Evolutionary conservation across 805 yeast species (phyloP), one percentile per base, ranked within the genome.

Genomic region (Sugiyamaella mastotermitis): DNA sequence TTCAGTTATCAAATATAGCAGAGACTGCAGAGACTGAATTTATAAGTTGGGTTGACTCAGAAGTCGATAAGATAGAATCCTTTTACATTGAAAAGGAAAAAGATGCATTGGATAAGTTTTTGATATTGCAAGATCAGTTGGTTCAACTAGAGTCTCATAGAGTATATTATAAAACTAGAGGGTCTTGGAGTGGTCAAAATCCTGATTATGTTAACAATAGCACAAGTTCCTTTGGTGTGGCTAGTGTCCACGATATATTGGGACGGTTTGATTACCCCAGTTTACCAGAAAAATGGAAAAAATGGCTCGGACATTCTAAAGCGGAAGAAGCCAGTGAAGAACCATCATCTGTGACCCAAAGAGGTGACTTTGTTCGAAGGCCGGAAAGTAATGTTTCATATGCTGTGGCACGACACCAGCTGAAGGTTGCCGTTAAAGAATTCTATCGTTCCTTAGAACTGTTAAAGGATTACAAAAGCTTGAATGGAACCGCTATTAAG

Each of bases 401-500:
- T 52, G 62, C 71, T 25, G 68, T 69, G 35, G 92, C 94, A 2
- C 65, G 78, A 48, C 65, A 80, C 45, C 83, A 78, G 61, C 62
- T 84, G 40, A 80, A 81, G 49, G 64, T 67, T 21, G 94, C 94
- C 0, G 56, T 80, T 19, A 61, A 75, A 40, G 94, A 85, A 52
- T 80, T 72, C 48, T 86, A 85, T 57, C 69, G 90, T 41, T 74
- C 83, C 6, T 63, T 86, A 45, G 83, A 83, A 42, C 67, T 84
- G 24, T 61, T 83, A 35, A 74, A 74, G 46, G 80, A 84, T 0
- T 92, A 78, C 57, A 69, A 84, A 47, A 66, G 79, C 33, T 60
- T 88, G 49, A 92, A 92, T 60, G 69, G 87, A 21, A 87, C 95
- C 0, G 98, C 94, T 0, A 77, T 88, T 52, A 72, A 95, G 37